Base-by-base conservation (phyloP, 2,329 filamentous ascomycete species). In the Hymenotorrendiella dingleyae region DNA sequence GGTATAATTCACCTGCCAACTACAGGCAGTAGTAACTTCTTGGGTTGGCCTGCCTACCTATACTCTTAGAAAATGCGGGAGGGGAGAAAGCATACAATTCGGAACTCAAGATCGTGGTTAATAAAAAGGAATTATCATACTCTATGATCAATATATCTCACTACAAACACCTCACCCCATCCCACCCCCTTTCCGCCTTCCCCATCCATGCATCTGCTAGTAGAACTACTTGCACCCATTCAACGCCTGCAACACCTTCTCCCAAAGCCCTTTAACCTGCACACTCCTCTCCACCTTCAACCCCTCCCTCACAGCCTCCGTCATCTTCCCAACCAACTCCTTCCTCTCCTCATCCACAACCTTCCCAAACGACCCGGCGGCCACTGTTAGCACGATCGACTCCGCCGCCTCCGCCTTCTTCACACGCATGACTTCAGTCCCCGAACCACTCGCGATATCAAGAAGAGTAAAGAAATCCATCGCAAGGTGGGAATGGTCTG, bases 371-470 rank as follows among this genome's bases (percentile, higher is more conserved):
- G 58, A 46, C 3, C 56, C 58, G 17, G 45, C 48, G 6, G 40
- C 39, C 24, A 59, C 38, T 4, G 55, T 54, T 33, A 52, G 46
- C 4, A 55, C 50, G 6, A 62, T 50, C 42, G 50, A 51, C 22
- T 58, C 55, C 9, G 57, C 59, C 21, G 61, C 60, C 29, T 63
- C 59, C 1, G 47, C 56, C 27, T 58, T 55, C 48, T 62, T 62
- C 7, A 52, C 41, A 39, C 61, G 53, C 43, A 61, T 46, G 2
- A 45, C 42, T 38, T 63, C 61, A 33, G 46, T 58, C 1, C 61
- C 61, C 6, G 57, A 50, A 17, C 57, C 58, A 39, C 56, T 54
- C 2, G 51, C 42, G 5, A 63, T 36, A 35, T 61, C 57, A 14
- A 63, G 27, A 3, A 56, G 6, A n/a, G 37, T 38, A 32, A 61